Evolutionary conservation across 1,139 yeast genomes (phyloP), one percentile per base, ranked within the genome.

Genomic region (Candida sp.): DNA sequence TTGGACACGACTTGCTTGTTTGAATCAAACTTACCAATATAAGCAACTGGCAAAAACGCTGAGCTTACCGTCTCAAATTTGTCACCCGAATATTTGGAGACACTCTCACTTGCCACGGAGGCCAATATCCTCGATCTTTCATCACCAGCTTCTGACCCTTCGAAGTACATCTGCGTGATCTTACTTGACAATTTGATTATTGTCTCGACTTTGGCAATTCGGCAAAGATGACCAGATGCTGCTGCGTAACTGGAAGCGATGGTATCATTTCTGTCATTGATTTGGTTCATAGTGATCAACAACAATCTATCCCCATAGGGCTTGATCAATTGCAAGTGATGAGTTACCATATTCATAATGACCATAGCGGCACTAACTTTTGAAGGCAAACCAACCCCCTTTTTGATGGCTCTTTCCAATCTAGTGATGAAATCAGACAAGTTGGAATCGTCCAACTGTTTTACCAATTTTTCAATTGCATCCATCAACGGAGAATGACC

Each of bases 401-500:
- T 80, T 55, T 85, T 85, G 6, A 90, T 77, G 2, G 86, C 75
- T 11, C 62, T 69, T 50, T 69, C 81, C 49, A 85, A 70, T 49
- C 65, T 69, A 4, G 72, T 73, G 5, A 90, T 74, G 43, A 87
- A 76, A 3, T 78, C 81, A 0, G 74, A 80, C 71, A 89, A 75
- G 44, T 77, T 65, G 0, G 70, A 66, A 33, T 76, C 84, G 62
- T 85, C 88, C 9, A 88, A 63, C 40, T 78, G 66, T 48, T 82
- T 87, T 53, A 92, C 71, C 58, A 93, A 68, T 47, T 78, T 82
- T 58, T 92, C 97, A 50, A 93, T 78, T 0, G 97, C 88, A 52
- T 87, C 93, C 94, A 92, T 90, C 74, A 93, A 80, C 0, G 98
- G 98, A 0, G 98, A 92, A 27, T 80, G 77, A 0, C 96, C 86